Conservation (phyloP, 2,329 filamentous ascomycete species). For the Phaeosphaeriaceae sp. region DNA sequence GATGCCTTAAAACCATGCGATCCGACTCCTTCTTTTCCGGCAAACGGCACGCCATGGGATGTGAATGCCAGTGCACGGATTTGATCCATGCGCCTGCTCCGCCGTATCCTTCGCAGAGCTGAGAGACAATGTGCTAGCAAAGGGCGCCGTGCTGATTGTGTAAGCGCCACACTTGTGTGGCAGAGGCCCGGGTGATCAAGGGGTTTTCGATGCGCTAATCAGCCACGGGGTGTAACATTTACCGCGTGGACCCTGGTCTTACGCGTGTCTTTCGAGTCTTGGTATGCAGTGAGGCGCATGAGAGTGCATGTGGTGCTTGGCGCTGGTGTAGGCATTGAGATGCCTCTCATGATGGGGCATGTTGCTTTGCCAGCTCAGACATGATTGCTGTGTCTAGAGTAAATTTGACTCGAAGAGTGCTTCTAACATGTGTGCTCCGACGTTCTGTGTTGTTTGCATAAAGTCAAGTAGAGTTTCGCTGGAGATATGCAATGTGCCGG, state of each 20-base stretch:
- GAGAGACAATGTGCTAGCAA: background rate
- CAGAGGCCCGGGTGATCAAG: constrained; percentile 2
- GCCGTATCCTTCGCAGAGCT: background rate
- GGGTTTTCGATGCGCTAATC: constrained; percentile 1
- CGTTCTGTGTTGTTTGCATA: background rate
- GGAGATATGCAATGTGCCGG: constrained; percentile 18
- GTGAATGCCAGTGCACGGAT: background rate
- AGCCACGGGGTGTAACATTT: constrained; percentile 18
- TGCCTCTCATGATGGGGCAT: too few relatives aligned
- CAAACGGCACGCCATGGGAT: background rate
- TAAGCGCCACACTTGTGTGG: constrained; percentile 24
- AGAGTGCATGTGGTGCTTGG: constrained; percentile 12
- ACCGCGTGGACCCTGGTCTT: constrained; percentile 13
- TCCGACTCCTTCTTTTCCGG: background rate
- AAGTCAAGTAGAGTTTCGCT: constrained; percentile 12
- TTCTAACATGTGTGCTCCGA: background rate
- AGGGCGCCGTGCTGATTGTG: background rate
- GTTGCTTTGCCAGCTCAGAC: too few relatives aligned
- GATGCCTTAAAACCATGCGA: background rate
- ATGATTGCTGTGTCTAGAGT: too few relatives aligned
- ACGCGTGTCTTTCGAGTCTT: constrained; percentile 27
- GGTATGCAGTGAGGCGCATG: constrained; percentile 24
- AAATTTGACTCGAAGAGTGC: too few relatives aligned
- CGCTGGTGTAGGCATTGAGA: background rate
- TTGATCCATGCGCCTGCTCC: background rate